Conservation (phyloP, 768 basidiomycete species). For the Russula sp. region DNA sequence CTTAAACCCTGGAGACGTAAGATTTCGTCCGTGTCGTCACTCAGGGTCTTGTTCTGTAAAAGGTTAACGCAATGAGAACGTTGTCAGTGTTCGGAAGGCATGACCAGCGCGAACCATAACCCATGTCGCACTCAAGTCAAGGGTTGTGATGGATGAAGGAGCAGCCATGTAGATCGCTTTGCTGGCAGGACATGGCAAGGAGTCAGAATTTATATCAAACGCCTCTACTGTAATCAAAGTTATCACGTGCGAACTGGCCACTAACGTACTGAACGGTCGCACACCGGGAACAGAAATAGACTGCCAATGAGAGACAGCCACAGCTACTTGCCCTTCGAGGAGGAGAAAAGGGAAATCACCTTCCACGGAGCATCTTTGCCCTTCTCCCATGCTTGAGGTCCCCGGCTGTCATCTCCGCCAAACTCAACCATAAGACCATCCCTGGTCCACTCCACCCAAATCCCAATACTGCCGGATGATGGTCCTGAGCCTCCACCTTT, state of each 20-base stretch:
- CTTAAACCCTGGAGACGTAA: constrained; percentile 63
- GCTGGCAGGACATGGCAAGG: neutral
- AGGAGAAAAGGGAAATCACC: constrained; percentile 56
- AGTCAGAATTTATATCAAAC: neutral
- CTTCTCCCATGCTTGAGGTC: constrained; percentile 81
- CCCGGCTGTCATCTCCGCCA: constrained; percentile 67
- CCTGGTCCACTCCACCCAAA: constrained; percentile 89
- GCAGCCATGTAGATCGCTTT: constrained; percentile 50
- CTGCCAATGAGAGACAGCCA: neutral
- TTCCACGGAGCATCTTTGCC: constrained; percentile 79
- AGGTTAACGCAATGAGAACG: neutral
- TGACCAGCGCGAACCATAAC: constrained; percentile 42
- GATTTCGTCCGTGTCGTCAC: constrained; percentile 54
- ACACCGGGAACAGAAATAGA: neutral
- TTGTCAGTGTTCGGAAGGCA: neutral
- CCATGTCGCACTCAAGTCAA: constrained; percentile 55
- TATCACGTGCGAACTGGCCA: neutral
- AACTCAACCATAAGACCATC: constrained; percentile 84
- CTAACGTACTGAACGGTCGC: neutral
- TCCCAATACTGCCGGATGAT: constrained; percentile 75
- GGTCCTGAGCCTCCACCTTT: constrained; percentile 90
- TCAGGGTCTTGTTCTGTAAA: constrained; percentile 58
- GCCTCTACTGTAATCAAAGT: neutral
- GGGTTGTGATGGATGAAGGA: constrained; percentile 50
- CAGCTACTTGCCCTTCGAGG: constrained; percentile 22